phyloP scores from a whole-genome alignment of 2,329 filamentous ascomycete genomes.

The Lasiodiplodia gonubiensis region DNA sequence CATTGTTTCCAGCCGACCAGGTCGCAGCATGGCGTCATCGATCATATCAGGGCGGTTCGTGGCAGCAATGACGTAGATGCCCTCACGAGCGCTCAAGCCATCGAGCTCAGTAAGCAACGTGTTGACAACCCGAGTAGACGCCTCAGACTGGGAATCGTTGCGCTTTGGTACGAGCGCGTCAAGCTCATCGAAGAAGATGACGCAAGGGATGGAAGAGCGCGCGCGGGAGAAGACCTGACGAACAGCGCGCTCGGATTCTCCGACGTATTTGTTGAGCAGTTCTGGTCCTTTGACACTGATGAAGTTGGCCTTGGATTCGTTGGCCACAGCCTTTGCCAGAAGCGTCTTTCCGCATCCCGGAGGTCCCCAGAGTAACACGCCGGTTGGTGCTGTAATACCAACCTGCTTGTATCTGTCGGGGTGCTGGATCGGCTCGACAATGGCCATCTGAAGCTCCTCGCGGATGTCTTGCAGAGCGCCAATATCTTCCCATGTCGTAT shows the following conservation, averaged over 20 bases:
- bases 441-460: slow-evolving; percentile 79
- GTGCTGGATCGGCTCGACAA: slow-evolving; percentile 85
- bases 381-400: slow-evolving; percentile 80
- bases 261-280: slow-evolving; percentile 92
- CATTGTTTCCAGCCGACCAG: slow-evolving; percentile 85
- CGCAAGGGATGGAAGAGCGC: slow-evolving; percentile 83
- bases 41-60: slow-evolving; percentile 97
- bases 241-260: slow-evolving; percentile 91
- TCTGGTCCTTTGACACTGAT: slow-evolving; percentile 98
- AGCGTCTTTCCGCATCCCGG: slow-evolving; percentile 97
- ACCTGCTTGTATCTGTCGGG: slow-evolving; percentile 78
- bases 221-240: slow-evolving; percentile 91
- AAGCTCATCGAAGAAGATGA: slow-evolving; percentile 97
- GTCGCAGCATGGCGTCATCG: slow-evolving; percentile 90
- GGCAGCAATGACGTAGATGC: slow-evolving; percentile 92
- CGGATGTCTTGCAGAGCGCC: slow-evolving; percentile 83
- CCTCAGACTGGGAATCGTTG: slow-evolving; percentile 77
- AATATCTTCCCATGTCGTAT: slow-evolving; percentile 91
- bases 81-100: slow-evolving; percentile 76
- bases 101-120: slow-evolving; percentile 94
- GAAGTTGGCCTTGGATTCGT: slow-evolving; percentile 95
- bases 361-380: slow-evolving; percentile 93
- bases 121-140: slow-evolving; percentile 88
- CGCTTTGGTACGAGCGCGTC: slow-evolving; percentile 89
- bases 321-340: slow-evolving; percentile 93